These are phyloP conservation scores for Hericium coralloides DNA, from an alignment of 768 basidiomycete genomes.

Conservation along the genomic window DNA sequence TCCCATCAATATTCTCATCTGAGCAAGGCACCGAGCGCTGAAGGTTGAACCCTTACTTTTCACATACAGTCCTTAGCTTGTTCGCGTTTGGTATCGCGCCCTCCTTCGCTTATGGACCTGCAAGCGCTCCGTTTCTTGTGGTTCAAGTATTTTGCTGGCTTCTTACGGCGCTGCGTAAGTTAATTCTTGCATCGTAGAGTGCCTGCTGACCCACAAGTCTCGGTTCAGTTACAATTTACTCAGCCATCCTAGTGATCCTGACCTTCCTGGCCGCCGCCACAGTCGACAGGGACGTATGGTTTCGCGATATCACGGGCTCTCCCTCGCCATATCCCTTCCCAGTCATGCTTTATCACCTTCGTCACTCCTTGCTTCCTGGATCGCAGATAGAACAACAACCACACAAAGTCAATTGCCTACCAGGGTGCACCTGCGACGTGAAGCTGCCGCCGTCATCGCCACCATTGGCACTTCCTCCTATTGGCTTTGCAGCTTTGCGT, in stretches of 20 bases:
- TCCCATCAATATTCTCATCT: no score
- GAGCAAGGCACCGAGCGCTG: no score
- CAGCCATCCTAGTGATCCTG: constrained; percentile 1
- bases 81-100: constrained; percentile 5
- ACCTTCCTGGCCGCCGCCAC: constrained; percentile 9
- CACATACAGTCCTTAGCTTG: constrained; percentile 7
- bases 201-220: no score
- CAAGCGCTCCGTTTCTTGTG: constrained; percentile 2
- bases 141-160: constrained; percentile 11
- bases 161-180: constrained; percentile 9
- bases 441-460: constrained; percentile 12
- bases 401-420: constrained; percentile 6
- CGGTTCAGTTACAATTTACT: constrained; percentile 6
- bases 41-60: neutral
- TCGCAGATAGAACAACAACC: neutral
- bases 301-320: constrained; percentile 12
- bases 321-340: constrained; percentile 13
- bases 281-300: constrained; percentile 15
- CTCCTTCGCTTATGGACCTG: neutral
- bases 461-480: constrained; percentile 5
- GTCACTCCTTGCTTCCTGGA: constrained; percentile 1
- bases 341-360: constrained; percentile 1
- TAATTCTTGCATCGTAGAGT: neutral
- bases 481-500: neutral
- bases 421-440: constrained; percentile 9